Conservation (phyloP, 148 eudicot species). For the Spergularia marina region DNA sequence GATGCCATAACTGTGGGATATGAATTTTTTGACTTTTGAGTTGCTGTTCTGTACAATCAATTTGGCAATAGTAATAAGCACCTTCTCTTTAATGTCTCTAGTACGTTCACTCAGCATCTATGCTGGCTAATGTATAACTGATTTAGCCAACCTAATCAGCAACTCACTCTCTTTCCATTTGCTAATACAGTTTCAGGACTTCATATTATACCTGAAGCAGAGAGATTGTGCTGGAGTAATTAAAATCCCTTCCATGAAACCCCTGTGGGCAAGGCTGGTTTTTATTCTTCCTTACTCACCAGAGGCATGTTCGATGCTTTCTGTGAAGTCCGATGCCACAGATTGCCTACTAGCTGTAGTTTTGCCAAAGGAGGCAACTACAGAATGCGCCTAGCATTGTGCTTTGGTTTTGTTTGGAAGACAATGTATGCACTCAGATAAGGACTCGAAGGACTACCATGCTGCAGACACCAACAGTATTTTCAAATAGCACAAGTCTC, state of each 20-base stretch:
- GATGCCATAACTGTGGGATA: background rate
- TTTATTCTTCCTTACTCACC: conserved; percentile 80
- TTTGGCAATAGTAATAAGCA: background rate
- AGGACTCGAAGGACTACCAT: too few species aligned
- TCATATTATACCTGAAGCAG: conserved; percentile 84
- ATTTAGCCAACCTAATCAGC: background rate
- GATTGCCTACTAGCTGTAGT: conserved; percentile 76
- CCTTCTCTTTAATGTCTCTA: background rate
- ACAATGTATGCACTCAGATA: too few species aligned
- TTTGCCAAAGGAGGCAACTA: conserved; percentile 79
- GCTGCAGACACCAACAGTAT: too few species aligned
- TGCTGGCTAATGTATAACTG: background rate
- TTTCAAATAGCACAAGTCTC: too few species aligned
- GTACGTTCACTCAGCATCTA: background rate
- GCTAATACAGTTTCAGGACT: conserved; percentile 77
- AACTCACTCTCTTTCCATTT: conserved; percentile 17
- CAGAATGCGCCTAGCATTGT: conserved; percentile 44
- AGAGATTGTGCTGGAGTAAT: conserved; percentile 96
- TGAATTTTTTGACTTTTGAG: background rate
- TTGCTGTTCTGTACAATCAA: background rate
- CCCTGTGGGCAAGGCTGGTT: conserved; percentile 78
- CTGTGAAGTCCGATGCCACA: conserved; percentile 50
- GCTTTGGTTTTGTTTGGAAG: background rate
- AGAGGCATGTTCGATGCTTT: conserved; percentile 70
- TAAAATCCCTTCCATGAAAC: conserved; percentile 64